Base-by-base conservation (phyloP, 768 basidiomycete genomes). In the Trametes cubensis region DNA sequence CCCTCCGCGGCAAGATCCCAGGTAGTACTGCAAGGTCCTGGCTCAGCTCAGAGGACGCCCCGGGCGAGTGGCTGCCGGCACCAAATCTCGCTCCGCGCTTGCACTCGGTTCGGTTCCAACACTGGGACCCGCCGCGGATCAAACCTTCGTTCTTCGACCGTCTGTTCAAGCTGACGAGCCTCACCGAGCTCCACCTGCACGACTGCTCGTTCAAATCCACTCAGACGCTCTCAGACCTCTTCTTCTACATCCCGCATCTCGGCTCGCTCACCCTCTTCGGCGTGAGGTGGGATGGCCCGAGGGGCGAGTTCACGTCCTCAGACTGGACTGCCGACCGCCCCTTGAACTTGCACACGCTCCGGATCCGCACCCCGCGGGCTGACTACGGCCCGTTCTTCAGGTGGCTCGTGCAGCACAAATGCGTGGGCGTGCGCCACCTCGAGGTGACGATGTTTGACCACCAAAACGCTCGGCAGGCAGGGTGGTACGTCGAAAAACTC, bases 151-250 rank as follows among this genome's bases (percentile, higher is more conserved):
- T 40, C 21, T 34, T 18, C 40, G 41, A 18, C 2, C 7, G 6
- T 11, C 28, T 59, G 26, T 21, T n/a, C 18, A 18, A n/a, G 41
- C 45, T 41, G 41, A 23, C n/a, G 58, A 7, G 6, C 41, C 15
- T 59, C 25, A 44, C 41, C n/a, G 58, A 26, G 30, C 49, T 59
- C 23, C 49, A 51, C 49, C 49, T 59, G 21, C 58, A 49, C 20
- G 11, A 50, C 58, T 59, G 58, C 41, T 15, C 30, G 41, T 40
- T 59, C 40, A 15, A 13, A 25, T 5, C 41, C 7, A 44, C 49
- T 17, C 6, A 17, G 18, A n/a, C 44, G 41, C 10, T 59, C 28
- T 41, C 51, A 41, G 47, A 59, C 38, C 11, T 59, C 28, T 2
- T 52, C 5, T 51, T 51, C 41, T 4, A 26, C 5, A 45, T 52